Evolutionary conservation across 1,284 basidiomycete species (phyloP).

Genomic region (Ceratobasidium sp.): DNA sequence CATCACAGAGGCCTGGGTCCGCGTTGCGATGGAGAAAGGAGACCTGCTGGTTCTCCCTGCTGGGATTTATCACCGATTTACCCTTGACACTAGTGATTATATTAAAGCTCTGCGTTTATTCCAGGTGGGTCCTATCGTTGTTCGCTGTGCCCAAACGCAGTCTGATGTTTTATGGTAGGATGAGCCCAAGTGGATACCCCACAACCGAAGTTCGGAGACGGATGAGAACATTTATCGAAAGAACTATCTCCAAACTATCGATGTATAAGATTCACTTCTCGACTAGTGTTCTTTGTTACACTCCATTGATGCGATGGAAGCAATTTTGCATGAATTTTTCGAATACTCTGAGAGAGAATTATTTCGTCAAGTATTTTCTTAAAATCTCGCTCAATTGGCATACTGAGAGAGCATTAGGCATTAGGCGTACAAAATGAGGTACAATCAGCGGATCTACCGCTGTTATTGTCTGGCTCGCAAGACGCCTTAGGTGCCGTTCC

Average conservation of each 20-base stretch:
- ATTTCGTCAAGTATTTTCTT: too few relatives aligned
- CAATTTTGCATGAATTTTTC: too few relatives aligned
- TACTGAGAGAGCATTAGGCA: too few relatives aligned
- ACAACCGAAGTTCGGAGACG: constrained; percentile 70
- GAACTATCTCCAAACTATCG: constrained; percentile 9
- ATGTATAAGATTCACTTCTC: background rate
- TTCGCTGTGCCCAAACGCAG: background rate
- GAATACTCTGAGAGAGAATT: too few relatives aligned
- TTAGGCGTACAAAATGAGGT: too few relatives aligned
- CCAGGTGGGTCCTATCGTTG: constrained; percentile 60
- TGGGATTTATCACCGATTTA: constrained; percentile 89
- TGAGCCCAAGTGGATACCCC: constrained; percentile 86
- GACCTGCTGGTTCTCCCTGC: constrained; percentile 80
- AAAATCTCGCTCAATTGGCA: too few relatives aligned
- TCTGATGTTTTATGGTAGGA: constrained; percentile 63
- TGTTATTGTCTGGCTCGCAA: too few relatives aligned
- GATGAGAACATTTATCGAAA: constrained; percentile 62
- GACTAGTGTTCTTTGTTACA: too few relatives aligned
- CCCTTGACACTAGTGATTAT: constrained; percentile 73
- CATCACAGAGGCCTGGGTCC: constrained; percentile 66
- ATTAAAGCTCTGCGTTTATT: constrained; percentile 82
- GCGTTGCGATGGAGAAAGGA: constrained; percentile 71
- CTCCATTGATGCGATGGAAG: too few relatives aligned
- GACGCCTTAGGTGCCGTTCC: too few relatives aligned
- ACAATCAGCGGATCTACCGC: too few relatives aligned